Evolutionary conservation across 2,329 filamentous ascomycete species (phyloP).

Genomic region (Talaromyces sp.): DNA sequence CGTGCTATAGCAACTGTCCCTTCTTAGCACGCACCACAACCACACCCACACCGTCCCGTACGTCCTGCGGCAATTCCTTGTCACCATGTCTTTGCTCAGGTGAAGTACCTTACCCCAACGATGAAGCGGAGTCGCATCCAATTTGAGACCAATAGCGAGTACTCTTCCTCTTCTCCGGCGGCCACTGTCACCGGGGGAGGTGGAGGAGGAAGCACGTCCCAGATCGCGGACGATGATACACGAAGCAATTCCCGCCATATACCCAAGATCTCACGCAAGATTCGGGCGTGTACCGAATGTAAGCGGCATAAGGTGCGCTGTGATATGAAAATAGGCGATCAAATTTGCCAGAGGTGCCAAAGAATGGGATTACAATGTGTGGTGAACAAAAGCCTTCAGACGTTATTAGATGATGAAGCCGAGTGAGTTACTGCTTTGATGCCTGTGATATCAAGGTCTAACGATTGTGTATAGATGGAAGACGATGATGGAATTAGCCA

Average conservation of each 20-base stretch:
- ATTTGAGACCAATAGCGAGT: conserved; percentile 37
- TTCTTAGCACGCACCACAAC: too few relatives aligned
- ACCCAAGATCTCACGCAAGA: conserved; percentile 44
- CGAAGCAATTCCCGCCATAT: conserved; percentile 29
- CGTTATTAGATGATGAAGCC: conserved; percentile 48
- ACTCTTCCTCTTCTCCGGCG: conserved; percentile 32
- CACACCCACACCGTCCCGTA: background rate
- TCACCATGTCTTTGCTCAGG: conserved; percentile 6
- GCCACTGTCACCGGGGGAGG: conserved; percentile 19
- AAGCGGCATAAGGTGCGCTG: conserved; percentile 55
- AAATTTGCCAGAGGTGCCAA: conserved; percentile 49
- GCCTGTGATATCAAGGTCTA: background rate
- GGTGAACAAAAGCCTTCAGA: conserved; percentile 51
- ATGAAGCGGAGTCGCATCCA: conserved; percentile 41
- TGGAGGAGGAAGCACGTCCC: conserved; percentile 21
- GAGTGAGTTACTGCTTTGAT: conserved; percentile 32
- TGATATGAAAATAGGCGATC: conserved; percentile 49
- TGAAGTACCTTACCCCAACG: conserved; percentile 15
- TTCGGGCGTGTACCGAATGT: conserved; percentile 52
- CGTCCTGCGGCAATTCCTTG: background rate
- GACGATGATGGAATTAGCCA: conserved; percentile 36
- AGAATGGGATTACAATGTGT: conserved; percentile 50
- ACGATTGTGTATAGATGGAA: conserved; percentile 33
- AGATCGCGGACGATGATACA: conserved; percentile 28
- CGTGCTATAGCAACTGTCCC: background rate